These are phyloP conservation scores for Aspergillus indologenus DNA, from an alignment of 495 filamentous ascomycete genomes.

Conservation along the genomic window DNA sequence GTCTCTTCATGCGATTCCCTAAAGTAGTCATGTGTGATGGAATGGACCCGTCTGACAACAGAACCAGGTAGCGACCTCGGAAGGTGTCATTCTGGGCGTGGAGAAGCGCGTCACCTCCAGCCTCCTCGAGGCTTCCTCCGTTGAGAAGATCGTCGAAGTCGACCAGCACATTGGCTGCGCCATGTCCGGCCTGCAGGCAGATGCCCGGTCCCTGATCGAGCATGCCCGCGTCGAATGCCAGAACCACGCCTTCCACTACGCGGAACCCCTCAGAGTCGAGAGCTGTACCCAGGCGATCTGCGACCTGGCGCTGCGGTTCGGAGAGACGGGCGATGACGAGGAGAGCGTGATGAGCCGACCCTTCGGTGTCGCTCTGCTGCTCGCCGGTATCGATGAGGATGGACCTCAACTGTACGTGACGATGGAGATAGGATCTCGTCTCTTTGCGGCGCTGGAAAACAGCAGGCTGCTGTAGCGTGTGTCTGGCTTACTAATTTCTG, in stretches of 20 bases:
- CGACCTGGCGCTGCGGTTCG: constrained; percentile 92
- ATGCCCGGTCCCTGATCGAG: constrained; percentile 94
- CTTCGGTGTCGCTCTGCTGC: constrained; percentile 93
- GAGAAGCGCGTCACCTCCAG: constrained; percentile 98
- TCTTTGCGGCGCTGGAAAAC: not conserved
- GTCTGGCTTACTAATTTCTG: constrained; percentile 8
- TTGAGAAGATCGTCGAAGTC: constrained; percentile 99
- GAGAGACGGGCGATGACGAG: constrained; percentile 95
- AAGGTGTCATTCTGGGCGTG: constrained; percentile 92
- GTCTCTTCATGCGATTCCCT: not conserved
- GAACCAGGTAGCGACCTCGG: constrained; percentile 75
- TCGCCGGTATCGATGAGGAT: constrained; percentile 96
- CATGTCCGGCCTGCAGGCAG: constrained; percentile 96
- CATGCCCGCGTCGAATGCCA: constrained; percentile 97
- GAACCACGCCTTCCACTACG: constrained; percentile 95
- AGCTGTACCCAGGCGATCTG: constrained; percentile 98
- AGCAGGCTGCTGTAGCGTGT: not conserved
- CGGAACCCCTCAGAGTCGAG: constrained; percentile 90
- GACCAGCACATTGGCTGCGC: constrained; percentile 97
- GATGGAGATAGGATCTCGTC: not conserved
- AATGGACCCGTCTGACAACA: constrained; percentile 20
- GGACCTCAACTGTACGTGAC: constrained; percentile 77
- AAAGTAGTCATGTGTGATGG: not conserved
- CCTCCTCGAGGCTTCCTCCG: constrained; percentile 92
- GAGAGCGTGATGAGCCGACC: constrained; percentile 97